A percentile compares a stretch with the other conserved stretches of the same genome.
These are phyloP conservation scores for Cladophialophora immunda DNA, from an alignment of 2,329 filamentous ascomycete species.

Conservation along the genomic window DNA sequence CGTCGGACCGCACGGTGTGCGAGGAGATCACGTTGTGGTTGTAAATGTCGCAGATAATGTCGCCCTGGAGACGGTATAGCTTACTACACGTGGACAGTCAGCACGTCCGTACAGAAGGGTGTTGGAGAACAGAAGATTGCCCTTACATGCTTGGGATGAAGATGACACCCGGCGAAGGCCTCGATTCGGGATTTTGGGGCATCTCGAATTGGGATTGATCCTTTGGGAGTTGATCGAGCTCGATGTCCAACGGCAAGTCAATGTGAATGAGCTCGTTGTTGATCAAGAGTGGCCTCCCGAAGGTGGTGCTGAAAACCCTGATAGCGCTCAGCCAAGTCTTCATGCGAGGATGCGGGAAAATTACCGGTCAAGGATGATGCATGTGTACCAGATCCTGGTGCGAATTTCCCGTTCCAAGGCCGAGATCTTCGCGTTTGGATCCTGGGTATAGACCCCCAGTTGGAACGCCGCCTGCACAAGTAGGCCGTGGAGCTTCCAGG, in stretches of 20 bases:
- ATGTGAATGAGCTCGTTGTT: constrained; percentile 20
- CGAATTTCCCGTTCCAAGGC: constrained; percentile 12
- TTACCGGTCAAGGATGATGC: constrained; percentile 22
- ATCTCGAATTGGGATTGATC: not conserved
- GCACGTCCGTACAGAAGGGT: too few relatives aligned
- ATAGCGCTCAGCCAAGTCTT: not conserved
- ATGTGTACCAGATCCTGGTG: constrained; percentile 19
- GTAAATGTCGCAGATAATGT: constrained; percentile 20
- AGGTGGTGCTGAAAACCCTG: constrained; percentile 18
- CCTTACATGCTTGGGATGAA: constrained; percentile 22
- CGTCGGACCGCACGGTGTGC: not conserved
- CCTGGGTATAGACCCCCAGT: constrained; percentile 9
- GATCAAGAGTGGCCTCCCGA: constrained; percentile 16
- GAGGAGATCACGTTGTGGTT: constrained; percentile 17
- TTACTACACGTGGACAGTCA: constrained; percentile 6
- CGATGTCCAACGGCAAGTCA: constrained; percentile 10
- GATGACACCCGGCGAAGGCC: not conserved
- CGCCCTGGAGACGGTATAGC: constrained; percentile 16
- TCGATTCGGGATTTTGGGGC: not conserved
- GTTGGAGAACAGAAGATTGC: not conserved
- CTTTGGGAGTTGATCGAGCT: constrained; percentile 11
- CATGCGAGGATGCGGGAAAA: not conserved
- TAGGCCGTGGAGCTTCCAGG: constrained; percentile 19
- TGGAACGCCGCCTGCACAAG: constrained; percentile 18
- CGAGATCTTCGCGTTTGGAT: not conserved